These are phyloP conservation scores for Lablab purpureus DNA, from an alignment of 306 rosid genomes.

Conservation along the genomic window DNA sequence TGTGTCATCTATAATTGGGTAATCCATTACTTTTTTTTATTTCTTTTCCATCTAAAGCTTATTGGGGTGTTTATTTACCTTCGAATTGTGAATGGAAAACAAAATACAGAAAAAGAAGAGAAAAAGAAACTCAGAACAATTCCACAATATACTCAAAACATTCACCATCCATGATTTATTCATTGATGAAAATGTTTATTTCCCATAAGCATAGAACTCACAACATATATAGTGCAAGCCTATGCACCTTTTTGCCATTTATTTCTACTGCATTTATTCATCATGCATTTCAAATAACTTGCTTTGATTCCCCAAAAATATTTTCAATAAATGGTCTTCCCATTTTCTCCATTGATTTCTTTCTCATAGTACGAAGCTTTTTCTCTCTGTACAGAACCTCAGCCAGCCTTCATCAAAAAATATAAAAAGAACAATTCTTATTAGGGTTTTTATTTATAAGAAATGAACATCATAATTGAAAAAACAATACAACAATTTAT, in stretches of 20 bases:
- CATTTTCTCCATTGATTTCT: conserved; percentile 23
- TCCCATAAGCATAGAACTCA: conserved; percentile 15
- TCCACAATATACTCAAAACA: not conserved
- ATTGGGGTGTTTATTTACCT: too few relatives aligned
- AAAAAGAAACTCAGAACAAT: not conserved
- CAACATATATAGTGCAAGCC: conserved; percentile 25
- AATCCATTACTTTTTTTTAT: too few relatives aligned
- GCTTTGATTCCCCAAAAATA: not conserved
- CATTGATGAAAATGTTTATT: not conserved
- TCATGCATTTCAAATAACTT: not conserved
- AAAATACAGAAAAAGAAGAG: too few relatives aligned
- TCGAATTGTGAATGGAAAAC: too few relatives aligned
- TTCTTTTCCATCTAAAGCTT: too few relatives aligned
- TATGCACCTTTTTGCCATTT: conserved; percentile 21
- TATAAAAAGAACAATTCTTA: too few relatives aligned
- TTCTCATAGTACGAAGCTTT: conserved; percentile 16
- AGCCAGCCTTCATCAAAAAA: conserved; percentile 33
- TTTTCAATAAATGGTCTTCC: conserved; percentile 11
- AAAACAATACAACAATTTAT: too few relatives aligned
- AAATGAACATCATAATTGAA: too few relatives aligned
- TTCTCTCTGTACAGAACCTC: conserved; percentile 5
- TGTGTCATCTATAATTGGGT: too few relatives aligned
- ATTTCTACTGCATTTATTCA: not conserved
- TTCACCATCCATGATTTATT: conserved; percentile 22
- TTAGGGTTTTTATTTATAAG: too few relatives aligned